These are phyloP conservation scores for Kwoniella shivajii DNA, from an alignment of 1,284 basidiomycete genomes.

Conservation along the genomic window DNA sequence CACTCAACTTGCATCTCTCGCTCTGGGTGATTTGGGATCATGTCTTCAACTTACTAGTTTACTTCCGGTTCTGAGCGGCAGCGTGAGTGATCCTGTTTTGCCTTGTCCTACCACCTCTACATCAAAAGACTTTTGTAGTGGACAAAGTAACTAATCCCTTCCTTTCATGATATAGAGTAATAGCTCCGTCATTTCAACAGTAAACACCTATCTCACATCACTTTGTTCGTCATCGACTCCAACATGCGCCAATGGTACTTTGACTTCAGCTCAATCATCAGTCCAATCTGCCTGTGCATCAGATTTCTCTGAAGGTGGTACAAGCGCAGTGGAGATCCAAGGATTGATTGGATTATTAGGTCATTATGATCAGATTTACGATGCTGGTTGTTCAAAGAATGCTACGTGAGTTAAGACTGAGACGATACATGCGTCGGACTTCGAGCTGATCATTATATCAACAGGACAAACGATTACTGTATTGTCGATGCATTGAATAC, in stretches of 20 bases:
- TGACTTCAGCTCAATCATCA: constrained; percentile 32
- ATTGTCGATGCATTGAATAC: constrained; percentile 38
- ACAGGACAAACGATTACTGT: constrained; percentile 45
- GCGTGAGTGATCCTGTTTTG: background rate
- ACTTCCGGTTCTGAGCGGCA: constrained; percentile 27
- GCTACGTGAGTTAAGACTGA: constrained; percentile 32
- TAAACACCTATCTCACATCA: constrained; percentile 42
- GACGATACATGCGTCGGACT: background rate
- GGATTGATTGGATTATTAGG: constrained; percentile 27
- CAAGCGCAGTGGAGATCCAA: constrained; percentile 22
- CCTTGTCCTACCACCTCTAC: background rate
- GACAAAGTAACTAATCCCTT: background rate
- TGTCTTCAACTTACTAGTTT: constrained; percentile 41
- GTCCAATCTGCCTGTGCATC: constrained; percentile 30
- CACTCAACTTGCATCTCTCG: constrained; percentile 28
- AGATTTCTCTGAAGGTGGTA: constrained; percentile 34
- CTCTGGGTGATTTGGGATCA: constrained; percentile 35
- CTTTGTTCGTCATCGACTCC: constrained; percentile 41
- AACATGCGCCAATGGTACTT: constrained; percentile 43
- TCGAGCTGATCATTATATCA: no score
- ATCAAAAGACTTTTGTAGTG: background rate
- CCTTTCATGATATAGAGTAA: background rate
- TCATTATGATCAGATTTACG: constrained; percentile 37
- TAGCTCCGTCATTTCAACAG: constrained; percentile 33
- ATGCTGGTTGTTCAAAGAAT: constrained; percentile 46